Evolutionary conservation across 2,329 filamentous ascomycete species (phyloP), one percentile per base, ranked within the genome.

Genomic region (Neurospora sp.): DNA sequence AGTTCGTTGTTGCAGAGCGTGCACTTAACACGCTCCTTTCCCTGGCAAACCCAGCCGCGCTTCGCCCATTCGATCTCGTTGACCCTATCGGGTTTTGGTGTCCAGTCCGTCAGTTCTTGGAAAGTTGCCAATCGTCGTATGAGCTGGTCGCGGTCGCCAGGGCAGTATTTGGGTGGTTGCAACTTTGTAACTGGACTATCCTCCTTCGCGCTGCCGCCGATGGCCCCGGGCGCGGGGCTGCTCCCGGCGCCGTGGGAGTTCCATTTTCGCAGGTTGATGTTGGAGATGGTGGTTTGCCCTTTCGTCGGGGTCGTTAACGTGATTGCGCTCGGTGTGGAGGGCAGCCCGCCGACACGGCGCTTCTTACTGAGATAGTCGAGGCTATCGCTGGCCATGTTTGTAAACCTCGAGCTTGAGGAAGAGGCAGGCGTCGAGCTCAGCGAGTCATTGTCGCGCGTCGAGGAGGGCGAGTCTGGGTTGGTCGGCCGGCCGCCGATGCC

Each of bases 41-140:
- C 91, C 66, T 91, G 89, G 76, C 95, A 97, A 4, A 90, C 85
- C 95, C 96, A 99, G 0, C 95, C 95, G 71, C 92, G 84, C 82
- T 95, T 97, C 0, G 94, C 94, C 96, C 96, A 99, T 78, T 93
- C 91, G 8, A 97, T 89, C 80, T 98, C 96, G 77, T 89, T 93
- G 75, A 98, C 90, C 40, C 84, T 85, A 68, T 94, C 88, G 0
- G 96, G 94, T 78, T 98, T 98, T 0, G 93, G 91, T n/a, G 92
- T 91, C 95, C 95, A 99, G 78, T 91, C 88, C 69, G 93, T 96
- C 67, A 98, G 89, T 74, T 95, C 93, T 77, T 95, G 91, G 78
- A 97, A 99, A 0, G 93, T 96, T 71, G 91, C 91, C 38, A 99
- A 84, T 33, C 96, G 85, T 75, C 87, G 88, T 11, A 98, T 84